A percentile compares a stretch with the other conserved stretches of the same genome.
These are phyloP conservation scores for Candida vaughaniae DNA, from an alignment of 805 yeast species.

Conservation along the genomic window DNA sequence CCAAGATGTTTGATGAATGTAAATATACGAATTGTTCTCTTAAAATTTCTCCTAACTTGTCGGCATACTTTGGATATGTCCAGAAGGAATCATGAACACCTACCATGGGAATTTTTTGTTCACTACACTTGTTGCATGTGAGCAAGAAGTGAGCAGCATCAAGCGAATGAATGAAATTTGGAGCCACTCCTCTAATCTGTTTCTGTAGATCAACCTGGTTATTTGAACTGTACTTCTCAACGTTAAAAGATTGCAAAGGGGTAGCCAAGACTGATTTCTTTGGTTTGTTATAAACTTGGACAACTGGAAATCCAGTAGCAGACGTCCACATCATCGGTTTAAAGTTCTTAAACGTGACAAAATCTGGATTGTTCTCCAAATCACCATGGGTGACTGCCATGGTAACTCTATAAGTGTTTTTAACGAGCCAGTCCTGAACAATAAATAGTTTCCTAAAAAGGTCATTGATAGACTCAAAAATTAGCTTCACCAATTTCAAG, in stretches of 20 bases:
- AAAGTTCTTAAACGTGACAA: constrained; percentile 19
- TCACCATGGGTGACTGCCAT: constrained; percentile 17
- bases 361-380: constrained; percentile 11
- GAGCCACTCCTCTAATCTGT: constrained; percentile 40
- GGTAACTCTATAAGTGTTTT: constrained; percentile 29
- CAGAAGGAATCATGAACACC: constrained; percentile 46
- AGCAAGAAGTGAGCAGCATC: constrained; percentile 40
- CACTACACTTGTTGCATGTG: constrained; percentile 28
- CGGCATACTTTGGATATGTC: constrained; percentile 38
- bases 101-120: constrained; percentile 25
- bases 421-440: constrained; percentile 37
- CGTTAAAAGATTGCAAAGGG: constrained; percentile 18
- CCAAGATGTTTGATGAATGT: constrained; percentile 27
- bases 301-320: constrained; percentile 39
- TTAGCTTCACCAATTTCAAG: constrained; percentile 19
- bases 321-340: constrained; percentile 45
- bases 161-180: constrained; percentile 43
- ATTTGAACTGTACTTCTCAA: background rate
- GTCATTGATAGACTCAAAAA: constrained; percentile 25
- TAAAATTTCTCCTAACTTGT: constrained; percentile 22
- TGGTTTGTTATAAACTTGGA: constrained; percentile 31
- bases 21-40: constrained; percentile 37
- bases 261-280: constrained; percentile 16
- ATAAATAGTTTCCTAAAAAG: constrained; percentile 32
- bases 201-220: constrained; percentile 13